phyloP scores from a whole-genome alignment of 106 monocot genomes.

The Acorus gramineus region DNA sequence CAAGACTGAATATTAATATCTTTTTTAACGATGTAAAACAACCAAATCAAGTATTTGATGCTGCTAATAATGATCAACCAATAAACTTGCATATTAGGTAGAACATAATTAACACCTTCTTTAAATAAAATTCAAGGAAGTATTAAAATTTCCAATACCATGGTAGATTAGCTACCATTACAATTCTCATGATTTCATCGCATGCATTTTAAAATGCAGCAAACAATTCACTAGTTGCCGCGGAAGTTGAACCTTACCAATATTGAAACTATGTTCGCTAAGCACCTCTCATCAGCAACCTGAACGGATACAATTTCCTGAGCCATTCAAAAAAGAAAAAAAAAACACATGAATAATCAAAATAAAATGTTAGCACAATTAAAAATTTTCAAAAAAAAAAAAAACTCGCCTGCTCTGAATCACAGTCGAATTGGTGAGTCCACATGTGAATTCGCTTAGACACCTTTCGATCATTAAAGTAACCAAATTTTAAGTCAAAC shows the following conservation, averaged over 20 bases:
- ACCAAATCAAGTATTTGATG: no score
- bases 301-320: not conserved
- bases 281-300: not conserved
- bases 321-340: not conserved
- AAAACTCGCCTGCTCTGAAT: no score
- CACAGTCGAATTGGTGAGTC: no score
- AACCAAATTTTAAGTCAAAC: not conserved
- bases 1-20: not conserved
- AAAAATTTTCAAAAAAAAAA: no score
- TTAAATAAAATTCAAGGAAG: no score
- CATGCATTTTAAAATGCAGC: no score
- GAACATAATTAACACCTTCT: no score
- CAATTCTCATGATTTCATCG: not conserved
- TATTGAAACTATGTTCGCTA: not conserved
- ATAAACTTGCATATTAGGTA: no score
- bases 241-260: not conserved
- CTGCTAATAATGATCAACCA: no score
- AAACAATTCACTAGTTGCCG: not conserved
- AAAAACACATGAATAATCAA: not conserved
- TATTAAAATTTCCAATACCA: no score
- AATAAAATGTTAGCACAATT: not conserved
- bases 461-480: not conserved
- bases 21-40: no score
- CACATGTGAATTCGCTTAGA: not conserved
- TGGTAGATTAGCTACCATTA: not conserved